A percentile compares a stretch with the other conserved stretches of the same genome.
Evolutionary conservation across 495 filamentous ascomycete genomes (phyloP).

Genomic region (Mytilinidion resinicola): DNA sequence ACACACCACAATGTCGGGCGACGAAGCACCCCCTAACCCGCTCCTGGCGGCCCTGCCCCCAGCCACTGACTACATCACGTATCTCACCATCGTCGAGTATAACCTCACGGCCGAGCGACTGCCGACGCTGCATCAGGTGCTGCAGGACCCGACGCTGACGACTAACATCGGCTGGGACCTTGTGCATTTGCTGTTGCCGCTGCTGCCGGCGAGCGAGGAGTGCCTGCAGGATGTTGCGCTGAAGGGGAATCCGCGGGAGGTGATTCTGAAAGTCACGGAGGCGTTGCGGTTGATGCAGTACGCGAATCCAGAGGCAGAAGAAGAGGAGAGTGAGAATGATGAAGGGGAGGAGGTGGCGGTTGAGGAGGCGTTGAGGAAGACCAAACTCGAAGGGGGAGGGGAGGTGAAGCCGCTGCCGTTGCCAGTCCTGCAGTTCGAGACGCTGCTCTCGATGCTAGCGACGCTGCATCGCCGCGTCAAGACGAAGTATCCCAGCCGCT

Average conservation of each 20-base stretch:
- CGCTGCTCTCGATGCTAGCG: constrained; percentile 70
- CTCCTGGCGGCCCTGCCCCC: constrained; percentile 51
- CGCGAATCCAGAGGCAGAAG: constrained; percentile 41
- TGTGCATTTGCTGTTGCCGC: constrained; percentile 74
- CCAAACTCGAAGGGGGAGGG: neutral
- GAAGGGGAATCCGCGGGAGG: constrained; percentile 87
- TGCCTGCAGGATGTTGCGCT: constrained; percentile 75
- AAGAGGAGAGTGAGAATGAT: constrained; percentile 27
- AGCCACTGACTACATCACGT: constrained; percentile 75
- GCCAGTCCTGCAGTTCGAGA: constrained; percentile 55
- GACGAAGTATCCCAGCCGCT: constrained; percentile 86
- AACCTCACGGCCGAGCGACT: constrained; percentile 73
- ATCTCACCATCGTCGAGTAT: constrained; percentile 80
- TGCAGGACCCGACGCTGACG: constrained; percentile 78
- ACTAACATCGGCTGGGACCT: constrained; percentile 95
- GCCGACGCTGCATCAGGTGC: constrained; percentile 65
- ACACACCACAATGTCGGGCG: neutral
- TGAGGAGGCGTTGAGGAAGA: neutral
- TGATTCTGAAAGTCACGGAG: constrained; percentile 82
- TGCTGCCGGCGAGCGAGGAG: constrained; percentile 61
- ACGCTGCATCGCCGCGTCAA: constrained; percentile 83
- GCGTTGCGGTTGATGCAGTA: constrained; percentile 53
- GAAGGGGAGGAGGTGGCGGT: constrained; percentile 14
- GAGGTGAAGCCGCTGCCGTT: constrained; percentile 27
- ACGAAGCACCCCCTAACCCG: constrained; percentile 13